A percentile compares a stretch with the other conserved stretches of the same genome.
phyloP scores from a whole-genome alignment of 2,329 filamentous ascomycete species.

The Neonectria coccinea region DNA sequence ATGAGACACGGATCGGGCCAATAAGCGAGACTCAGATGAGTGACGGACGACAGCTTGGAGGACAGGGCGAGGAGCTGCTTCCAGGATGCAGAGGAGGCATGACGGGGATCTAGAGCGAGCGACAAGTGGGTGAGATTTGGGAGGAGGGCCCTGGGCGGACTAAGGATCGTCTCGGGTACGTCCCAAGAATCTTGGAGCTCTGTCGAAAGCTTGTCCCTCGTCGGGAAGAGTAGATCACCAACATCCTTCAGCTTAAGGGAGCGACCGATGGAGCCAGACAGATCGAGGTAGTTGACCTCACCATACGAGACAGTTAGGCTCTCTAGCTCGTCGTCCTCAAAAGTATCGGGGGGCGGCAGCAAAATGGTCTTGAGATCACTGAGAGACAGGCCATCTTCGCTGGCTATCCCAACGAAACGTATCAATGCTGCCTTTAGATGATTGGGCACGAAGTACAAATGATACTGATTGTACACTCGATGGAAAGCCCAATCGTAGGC shows the following conservation, averaged over 20 bases:
- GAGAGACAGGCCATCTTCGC: conserved; percentile 60
- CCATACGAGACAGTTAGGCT: conserved; percentile 37
- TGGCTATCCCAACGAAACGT: conserved; percentile 60
- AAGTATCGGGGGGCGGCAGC: conserved; percentile 46
- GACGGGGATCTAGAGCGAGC: conserved; percentile 60
- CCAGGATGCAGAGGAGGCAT: conserved; percentile 62
- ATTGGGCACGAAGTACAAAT: conserved; percentile 67
- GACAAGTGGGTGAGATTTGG: conserved; percentile 72
- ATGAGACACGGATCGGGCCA: conserved; percentile 72
- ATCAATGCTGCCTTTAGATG: conserved; percentile 65
- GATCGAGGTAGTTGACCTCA: conserved; percentile 64
- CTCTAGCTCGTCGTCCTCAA: conserved; percentile 45
- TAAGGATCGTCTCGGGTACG: conserved; percentile 48
- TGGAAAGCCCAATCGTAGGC: conserved; percentile 68
- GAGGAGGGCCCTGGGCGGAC: conserved; percentile 56
- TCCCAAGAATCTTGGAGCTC: conserved; percentile 68
- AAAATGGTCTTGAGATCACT: conserved; percentile 64
- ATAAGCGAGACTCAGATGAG: conserved; percentile 70
- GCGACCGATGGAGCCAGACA: conserved; percentile 64
- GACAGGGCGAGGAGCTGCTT: conserved; percentile 68
- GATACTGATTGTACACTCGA: conserved; percentile 66
- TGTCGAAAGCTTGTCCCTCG: conserved; percentile 33
- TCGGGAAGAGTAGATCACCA: conserved; percentile 62
- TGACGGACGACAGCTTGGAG: conserved; percentile 64
- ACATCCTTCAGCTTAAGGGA: conserved; percentile 66